phyloP scores from a whole-genome alignment of 192 early-diverging fungal species.

The Paraglomus occultum region DNA sequence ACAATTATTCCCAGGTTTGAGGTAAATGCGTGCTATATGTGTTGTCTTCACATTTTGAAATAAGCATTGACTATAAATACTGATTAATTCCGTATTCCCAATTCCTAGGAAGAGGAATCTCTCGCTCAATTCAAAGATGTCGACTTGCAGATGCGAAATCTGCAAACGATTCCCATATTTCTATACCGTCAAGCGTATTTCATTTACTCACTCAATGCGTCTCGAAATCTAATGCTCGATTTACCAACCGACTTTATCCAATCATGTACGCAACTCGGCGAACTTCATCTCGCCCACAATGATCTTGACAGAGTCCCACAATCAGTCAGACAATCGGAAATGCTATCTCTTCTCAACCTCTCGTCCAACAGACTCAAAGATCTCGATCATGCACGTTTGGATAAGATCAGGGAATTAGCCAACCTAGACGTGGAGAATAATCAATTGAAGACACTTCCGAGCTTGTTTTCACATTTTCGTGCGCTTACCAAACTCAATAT shows the following conservation, averaged over 20 bases:
- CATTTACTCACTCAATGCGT: conserved; percentile 78
- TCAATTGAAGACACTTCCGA: conserved; percentile 66
- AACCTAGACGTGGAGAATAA: conserved; percentile 74
- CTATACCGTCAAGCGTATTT: conserved; percentile 68
- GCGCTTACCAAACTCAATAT: conserved; percentile 66
- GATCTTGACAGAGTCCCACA: conserved; percentile 66
- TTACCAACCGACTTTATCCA: conserved; percentile 83
- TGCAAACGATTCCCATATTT: conserved; percentile 78
- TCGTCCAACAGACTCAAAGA: conserved; percentile 70
- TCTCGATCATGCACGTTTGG: conserved; percentile 64
- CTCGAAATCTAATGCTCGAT: conserved; percentile 76
- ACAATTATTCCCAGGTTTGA: conserved; percentile 48
- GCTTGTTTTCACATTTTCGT: conserved; percentile 55
- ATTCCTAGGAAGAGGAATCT: conserved; percentile 43
- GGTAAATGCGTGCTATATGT: conserved; percentile 28
- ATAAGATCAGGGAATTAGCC: conserved; percentile 55
- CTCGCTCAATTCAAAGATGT: conserved; percentile 54
- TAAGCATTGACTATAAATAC: neutral
- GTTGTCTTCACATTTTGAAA: neutral
- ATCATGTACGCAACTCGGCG: conserved; percentile 62
- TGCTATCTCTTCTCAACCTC: conserved; percentile 72
- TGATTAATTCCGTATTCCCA: conserved; percentile 43
- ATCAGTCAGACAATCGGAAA: conserved; percentile 61
- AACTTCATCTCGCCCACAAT: conserved; percentile 69
- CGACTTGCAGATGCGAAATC: conserved; percentile 67